phyloP scores from a whole-genome alignment of 352 stramenopile species.

The Thraustotheca clavata region DNA sequence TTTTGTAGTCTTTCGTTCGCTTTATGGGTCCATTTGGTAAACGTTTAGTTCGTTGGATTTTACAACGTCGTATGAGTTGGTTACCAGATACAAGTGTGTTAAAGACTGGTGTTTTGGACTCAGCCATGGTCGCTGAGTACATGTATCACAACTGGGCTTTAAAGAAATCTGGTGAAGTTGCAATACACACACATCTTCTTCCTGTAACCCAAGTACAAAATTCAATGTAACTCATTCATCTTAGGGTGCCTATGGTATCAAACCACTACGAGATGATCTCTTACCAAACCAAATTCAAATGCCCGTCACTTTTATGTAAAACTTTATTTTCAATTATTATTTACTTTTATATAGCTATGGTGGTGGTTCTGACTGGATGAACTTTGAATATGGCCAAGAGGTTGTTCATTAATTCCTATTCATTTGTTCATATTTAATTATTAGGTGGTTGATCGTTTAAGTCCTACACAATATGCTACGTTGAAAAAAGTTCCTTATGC shows the following conservation, averaged over 20 bases:
- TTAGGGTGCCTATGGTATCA: conserved; percentile 43
- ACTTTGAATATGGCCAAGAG: conserved; percentile 43
- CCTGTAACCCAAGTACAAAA: conserved; percentile 28
- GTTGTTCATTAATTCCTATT: conserved; percentile 27
- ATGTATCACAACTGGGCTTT: conserved; percentile 80
- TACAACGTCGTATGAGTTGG: conserved; percentile 49
- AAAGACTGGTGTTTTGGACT: conserved; percentile 55
- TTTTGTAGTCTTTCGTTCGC: conserved; percentile 45
- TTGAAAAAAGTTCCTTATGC: conserved; percentile 57
- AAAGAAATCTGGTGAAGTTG: conserved; percentile 56
- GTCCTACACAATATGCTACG: conserved; percentile 29
- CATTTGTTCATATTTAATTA: background rate
- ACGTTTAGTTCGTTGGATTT: conserved; percentile 43
- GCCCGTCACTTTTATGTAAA: conserved; percentile 70
- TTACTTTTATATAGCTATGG: conserved; percentile 24
- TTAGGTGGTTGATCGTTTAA: conserved; percentile 28
- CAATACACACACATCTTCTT: conserved; percentile 67
- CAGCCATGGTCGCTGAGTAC: conserved; percentile 59
- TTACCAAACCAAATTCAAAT: conserved; percentile 42
- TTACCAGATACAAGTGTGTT: conserved; percentile 63
- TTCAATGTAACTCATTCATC: background rate
- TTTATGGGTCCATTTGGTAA: conserved; percentile 54
- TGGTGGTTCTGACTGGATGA: conserved; percentile 74
- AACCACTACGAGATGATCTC: conserved; percentile 46
- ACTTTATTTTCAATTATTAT: background rate